Conservation (phyloP, 371 early-diverging fungal species). For the Rhizoclosmatium hyalinum region DNA sequence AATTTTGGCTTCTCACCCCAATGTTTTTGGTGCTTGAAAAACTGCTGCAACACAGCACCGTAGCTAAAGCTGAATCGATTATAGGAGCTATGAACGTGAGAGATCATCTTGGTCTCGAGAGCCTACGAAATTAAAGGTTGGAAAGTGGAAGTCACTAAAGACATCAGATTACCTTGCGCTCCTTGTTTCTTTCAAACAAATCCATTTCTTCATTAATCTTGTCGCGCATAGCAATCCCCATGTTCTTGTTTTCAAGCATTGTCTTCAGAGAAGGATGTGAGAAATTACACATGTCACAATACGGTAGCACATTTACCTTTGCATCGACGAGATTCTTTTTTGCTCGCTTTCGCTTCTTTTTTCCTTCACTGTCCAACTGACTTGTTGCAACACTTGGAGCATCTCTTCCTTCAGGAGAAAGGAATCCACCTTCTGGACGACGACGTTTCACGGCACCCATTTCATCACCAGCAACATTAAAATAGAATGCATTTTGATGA, state of each 20-base stretch:
- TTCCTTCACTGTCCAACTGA: background rate
- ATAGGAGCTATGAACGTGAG: background rate
- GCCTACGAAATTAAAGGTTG: background rate
- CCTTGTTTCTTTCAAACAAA: background rate
- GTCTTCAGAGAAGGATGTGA: background rate
- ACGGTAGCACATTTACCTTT: background rate
- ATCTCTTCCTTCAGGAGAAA: background rate
- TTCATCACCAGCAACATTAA: background rate
- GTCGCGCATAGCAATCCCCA: background rate
- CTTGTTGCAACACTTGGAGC: background rate
- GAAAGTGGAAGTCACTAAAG: background rate
- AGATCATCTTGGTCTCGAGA: background rate
- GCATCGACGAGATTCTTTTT: conserved; percentile 6
- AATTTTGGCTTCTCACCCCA: background rate
- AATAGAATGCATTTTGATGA: background rate
- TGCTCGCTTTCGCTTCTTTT: background rate
- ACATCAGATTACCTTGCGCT: background rate
- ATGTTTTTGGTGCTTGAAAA: background rate
- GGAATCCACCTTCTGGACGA: background rate
- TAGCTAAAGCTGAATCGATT: conserved; percentile 20
- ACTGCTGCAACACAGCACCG: background rate
- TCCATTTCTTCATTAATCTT: background rate
- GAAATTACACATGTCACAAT: too few species aligned
- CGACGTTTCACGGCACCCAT: background rate
- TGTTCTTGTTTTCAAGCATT: background rate